phyloP scores from a whole-genome alignment of 2,329 filamentous ascomycete species.

The Leptosphaerulina australis region DNA sequence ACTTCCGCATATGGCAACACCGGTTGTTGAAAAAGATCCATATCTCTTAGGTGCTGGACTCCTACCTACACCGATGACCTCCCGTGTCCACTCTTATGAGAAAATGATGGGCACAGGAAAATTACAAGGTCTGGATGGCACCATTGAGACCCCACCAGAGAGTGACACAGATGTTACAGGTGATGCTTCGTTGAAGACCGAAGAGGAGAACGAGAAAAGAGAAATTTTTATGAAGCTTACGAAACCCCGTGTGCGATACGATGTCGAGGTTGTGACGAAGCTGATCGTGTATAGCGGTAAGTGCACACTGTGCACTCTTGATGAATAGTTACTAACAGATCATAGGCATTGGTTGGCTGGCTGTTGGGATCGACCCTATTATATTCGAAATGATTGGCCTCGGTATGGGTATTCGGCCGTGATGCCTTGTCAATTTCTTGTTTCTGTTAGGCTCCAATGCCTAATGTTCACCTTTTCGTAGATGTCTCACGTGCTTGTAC shows the following conservation, averaged over 20 bases:
- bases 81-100: constrained; percentile 68
- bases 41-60: constrained; percentile 51
- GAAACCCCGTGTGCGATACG: constrained; percentile 88
- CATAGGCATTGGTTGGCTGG: constrained; percentile 80
- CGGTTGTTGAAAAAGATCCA: constrained; percentile 35
- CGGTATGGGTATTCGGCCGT: constrained; percentile 41
- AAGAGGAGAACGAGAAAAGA: constrained; percentile 49
- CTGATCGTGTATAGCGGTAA: constrained; percentile 90
- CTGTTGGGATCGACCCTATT: constrained; percentile 75
- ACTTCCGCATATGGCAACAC: constrained; percentile 35
- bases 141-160: constrained; percentile 31
- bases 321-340: constrained; percentile 3
- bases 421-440: not conserved
- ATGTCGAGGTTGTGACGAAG: constrained; percentile 98
- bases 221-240: constrained; percentile 86
- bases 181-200: constrained; percentile 27
- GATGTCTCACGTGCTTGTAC: not conserved
- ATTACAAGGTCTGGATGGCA: constrained; percentile 35
- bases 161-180: constrained; percentile 43
- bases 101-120: constrained; percentile 73
- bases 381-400: constrained; percentile 69
- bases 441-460: not conserved
- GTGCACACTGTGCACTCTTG: constrained; percentile 30
- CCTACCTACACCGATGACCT: constrained; percentile 55
- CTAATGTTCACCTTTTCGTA: not conserved